Conservation (phyloP, 305 asterid species). For the Solanum hybrid region DNA sequence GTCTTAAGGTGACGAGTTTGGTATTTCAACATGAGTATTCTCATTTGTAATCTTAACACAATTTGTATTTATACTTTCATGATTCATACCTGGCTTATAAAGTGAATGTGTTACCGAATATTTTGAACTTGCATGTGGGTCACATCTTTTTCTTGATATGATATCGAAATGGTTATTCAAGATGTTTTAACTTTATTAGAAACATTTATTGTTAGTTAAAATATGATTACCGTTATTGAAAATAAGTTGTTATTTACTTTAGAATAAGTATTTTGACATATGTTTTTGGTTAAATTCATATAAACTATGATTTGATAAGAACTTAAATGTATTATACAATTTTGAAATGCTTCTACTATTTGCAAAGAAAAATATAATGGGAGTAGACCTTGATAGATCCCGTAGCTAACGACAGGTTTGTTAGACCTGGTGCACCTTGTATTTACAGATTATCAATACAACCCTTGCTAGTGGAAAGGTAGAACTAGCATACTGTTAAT, state of each 20-base stretch:
- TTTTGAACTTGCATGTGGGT: background rate
- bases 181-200: background rate
- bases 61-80: background rate
- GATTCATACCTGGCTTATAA: background rate
- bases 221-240: background rate
- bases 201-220: background rate
- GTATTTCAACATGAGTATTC: background rate
- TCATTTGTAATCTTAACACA: background rate
- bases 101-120: background rate
- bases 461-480: background rate
- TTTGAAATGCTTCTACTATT: background rate
- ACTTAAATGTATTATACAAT: background rate
- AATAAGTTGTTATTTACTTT: too few species aligned
- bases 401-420: background rate
- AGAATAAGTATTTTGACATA: background rate
- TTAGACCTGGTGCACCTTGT: background rate
- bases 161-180: background rate
- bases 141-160: background rate
- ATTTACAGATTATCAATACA: background rate
- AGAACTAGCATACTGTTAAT: too few species aligned
- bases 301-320: background rate
- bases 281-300: background rate
- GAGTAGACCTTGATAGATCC: background rate
- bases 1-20: background rate
- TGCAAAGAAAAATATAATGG: background rate